These are phyloP conservation scores for Phyllosticta citribraziliensis DNA, from an alignment of 2,329 filamentous ascomycete species.

Conservation along the genomic window DNA sequence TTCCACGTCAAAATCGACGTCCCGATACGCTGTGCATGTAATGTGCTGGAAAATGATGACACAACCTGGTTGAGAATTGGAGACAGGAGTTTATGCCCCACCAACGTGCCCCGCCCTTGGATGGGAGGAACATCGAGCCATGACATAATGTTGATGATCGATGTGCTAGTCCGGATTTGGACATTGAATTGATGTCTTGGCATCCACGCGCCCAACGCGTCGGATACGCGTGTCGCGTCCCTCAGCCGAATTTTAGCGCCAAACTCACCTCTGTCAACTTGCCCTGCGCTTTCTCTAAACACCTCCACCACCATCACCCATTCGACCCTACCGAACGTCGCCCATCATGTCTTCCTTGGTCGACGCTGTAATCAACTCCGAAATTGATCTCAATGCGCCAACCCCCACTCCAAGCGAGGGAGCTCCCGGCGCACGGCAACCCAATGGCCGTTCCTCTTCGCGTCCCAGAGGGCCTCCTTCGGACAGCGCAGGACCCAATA, in stretches of 20 bases:
- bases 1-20: background rate
- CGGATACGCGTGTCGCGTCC: background rate
- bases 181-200: background rate
- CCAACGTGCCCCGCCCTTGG: background rate
- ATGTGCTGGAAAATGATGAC: background rate
- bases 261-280: too few relatives aligned
- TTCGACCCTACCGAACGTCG: background rate
- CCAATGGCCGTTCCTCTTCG: slow-evolving; percentile 41
- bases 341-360: slow-evolving; percentile 41
- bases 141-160: background rate
- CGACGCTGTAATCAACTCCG: slow-evolving; percentile 41
- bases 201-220: background rate
- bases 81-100: background rate
- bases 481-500: slow-evolving; percentile 40
- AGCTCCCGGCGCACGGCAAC: slow-evolving; percentile 24
- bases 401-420: slow-evolving; percentile 29
- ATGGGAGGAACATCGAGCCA: background rate
- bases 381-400: slow-evolving; percentile 24
- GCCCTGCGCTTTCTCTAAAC: background rate
- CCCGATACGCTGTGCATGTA: background rate
- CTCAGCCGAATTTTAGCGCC: background rate
- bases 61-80: background rate
- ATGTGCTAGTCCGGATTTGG: background rate
- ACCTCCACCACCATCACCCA: background rate
- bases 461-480: slow-evolving; percentile 44